Base-by-base conservation (phyloP, 83 land plant genomes). In the Picea engelmannii region DNA sequence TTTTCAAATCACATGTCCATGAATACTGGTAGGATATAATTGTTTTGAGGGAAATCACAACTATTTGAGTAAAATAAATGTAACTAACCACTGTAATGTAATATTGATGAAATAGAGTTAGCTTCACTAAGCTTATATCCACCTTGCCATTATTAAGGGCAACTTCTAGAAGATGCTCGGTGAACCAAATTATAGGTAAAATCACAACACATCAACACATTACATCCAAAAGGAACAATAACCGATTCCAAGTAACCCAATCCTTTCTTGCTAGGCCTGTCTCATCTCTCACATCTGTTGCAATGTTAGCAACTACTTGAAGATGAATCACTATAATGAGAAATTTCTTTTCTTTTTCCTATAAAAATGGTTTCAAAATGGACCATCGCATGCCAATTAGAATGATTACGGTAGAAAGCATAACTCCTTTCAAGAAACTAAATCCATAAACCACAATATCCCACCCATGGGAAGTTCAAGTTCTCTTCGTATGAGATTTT, bases 321-420 rank as follows among this genome's bases (percentile, higher is more conserved):
- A 91, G 84, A 15, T 89, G 93, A 24, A 92, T 92, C 76, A 90
- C 94, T 5, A 89, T 82, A 92, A 88, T 88, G 74, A 92, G 82
- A 55, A 92, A 89, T 77, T 87, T 89, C 89, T 91, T 91, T 83
- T 93, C 95, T 82, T 84, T 83, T 18, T 87, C 94, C 85, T 92
- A 87, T 71, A 91, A 82, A 38, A 38, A 38, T 38, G 40, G 40
- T 38, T 38, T 38, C 40, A 38, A 5, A 38, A 38, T 38, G 40
- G 94, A 89, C 94, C 94, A 91, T 0, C 92, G 92, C 18, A 94
- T 91, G 44, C 92, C 94, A 52, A 93, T 87, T 77, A 89, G 84
- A 63, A 91, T 87, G 67, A 91, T 87, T 67, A 91, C 87, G 47
- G 90, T 89, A 78, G 40, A 92, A 92, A 61, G 89, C 85, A 87